Percentiles rank a stretch among this genome's conserved stretches.
These are phyloP conservation scores for Metschnikowia koreensis DNA, from an alignment of 805 yeast species.

Conservation along the genomic window DNA sequence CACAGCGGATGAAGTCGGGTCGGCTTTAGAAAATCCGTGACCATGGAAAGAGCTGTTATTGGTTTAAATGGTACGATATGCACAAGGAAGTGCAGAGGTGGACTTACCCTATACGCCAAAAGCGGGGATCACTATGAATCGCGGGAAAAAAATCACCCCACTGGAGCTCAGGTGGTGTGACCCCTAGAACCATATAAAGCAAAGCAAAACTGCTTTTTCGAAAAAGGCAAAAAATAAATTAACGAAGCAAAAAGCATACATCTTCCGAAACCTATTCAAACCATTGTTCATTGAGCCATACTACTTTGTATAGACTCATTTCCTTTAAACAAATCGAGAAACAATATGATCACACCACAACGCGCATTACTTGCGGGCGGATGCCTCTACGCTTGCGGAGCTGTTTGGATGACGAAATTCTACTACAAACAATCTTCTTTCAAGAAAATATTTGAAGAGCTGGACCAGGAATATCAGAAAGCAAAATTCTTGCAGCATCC, in stretches of 20 bases:
- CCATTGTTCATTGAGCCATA: background rate
- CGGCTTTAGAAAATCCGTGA: background rate
- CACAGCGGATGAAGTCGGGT: background rate
- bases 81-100: background rate
- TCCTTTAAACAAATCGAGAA: background rate
- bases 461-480: slow-evolving; percentile 29
- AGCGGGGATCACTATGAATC: background rate
- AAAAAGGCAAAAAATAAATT: background rate
- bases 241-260: background rate
- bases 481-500: slow-evolving; percentile 26
- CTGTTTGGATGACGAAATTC: slow-evolving; percentile 30
- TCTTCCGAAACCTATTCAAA: background rate
- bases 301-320: background rate
- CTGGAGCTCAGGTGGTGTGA: slow-evolving; percentile 4
- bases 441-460: slow-evolving; percentile 28
- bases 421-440: slow-evolving; percentile 32
- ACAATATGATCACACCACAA: slow-evolving; percentile 11
- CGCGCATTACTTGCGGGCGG: slow-evolving; percentile 35
- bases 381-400: slow-evolving; percentile 31
- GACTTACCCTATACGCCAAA: background rate
- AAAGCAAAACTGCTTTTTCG: background rate
- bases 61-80: background rate
- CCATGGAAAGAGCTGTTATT: background rate
- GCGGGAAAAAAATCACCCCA: slow-evolving; percentile 7
- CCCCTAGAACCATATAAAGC: background rate